Conservation (phyloP, 225 moss, liverwort and hornwort species). For the Straminergon stramineum region DNA sequence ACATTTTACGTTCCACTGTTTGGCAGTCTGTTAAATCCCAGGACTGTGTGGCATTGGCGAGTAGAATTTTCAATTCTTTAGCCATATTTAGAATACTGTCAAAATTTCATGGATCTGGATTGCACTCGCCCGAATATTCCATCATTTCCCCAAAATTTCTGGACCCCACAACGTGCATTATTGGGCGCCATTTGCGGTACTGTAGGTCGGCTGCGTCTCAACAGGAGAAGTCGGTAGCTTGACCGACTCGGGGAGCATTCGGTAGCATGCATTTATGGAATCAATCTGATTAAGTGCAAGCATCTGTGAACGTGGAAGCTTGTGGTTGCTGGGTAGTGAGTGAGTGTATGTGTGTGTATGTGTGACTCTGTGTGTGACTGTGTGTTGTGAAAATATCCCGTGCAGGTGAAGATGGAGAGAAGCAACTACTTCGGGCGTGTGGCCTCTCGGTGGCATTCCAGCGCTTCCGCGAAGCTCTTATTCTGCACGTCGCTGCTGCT, state of each 20-base stretch:
- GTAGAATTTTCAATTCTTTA: not conserved
- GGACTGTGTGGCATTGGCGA: not conserved
- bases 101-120: not conserved
- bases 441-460: conserved; percentile 25
- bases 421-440: conserved; percentile 31
- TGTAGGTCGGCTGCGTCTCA: not conserved
- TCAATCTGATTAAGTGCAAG: not conserved
- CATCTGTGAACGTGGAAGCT: not conserved
- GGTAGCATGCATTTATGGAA: not conserved
- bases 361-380: not conserved
- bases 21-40: not conserved
- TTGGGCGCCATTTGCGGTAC: not conserved
- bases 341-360: not conserved
- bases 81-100: not conserved
- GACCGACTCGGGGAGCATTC: not conserved
- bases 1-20: not conserved
- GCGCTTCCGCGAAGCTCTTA: conserved; percentile 12
- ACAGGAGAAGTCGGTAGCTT: not conserved
- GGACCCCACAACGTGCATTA: conserved; percentile 5
- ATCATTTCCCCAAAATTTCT: not conserved
- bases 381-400: not conserved
- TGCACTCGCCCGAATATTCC: not conserved
- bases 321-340: not conserved
- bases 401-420: conserved; percentile 37
- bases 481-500: conserved; percentile 11